Percentiles rank a stretch among this genome's conserved stretches.
These are phyloP conservation scores for Heterobasidion parviporum DNA, from an alignment of 1,284 basidiomycete genomes.

Conservation along the genomic window DNA sequence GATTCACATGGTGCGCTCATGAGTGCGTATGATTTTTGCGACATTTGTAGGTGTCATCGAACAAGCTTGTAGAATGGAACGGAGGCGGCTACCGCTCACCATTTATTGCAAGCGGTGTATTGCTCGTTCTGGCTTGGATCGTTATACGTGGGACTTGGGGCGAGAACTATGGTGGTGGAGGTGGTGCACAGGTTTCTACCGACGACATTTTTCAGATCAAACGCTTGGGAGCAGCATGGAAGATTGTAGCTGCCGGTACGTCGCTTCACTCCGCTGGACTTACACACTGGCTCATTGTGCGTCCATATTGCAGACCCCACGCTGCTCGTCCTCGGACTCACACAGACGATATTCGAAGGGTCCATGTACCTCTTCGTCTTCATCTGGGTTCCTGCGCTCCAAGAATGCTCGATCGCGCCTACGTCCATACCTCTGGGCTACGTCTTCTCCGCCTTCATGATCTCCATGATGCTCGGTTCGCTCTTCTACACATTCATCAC, in stretches of 20 bases:
- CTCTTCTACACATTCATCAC: conserved; percentile 54
- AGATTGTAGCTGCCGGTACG: conserved; percentile 47
- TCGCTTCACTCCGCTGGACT: background rate
- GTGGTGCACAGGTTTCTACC: conserved; percentile 18
- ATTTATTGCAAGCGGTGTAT: conserved; percentile 51
- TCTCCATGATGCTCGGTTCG: conserved; percentile 73
- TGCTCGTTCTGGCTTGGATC: conserved; percentile 47
- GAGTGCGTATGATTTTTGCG: background rate
- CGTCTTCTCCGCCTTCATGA: conserved; percentile 74
- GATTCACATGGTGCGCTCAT: no score
- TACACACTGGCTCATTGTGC: background rate
- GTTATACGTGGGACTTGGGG: conserved; percentile 52
- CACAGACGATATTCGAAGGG: conserved; percentile 72
- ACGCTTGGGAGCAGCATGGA: conserved; percentile 50
- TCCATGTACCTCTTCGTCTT: conserved; percentile 81
- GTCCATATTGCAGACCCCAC: conserved; percentile 37
- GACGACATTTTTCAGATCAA: conserved; percentile 41
- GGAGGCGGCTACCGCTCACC: conserved; percentile 40
- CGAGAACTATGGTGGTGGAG: conserved; percentile 58
- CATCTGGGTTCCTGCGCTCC: conserved; percentile 68
- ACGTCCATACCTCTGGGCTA: conserved; percentile 55
- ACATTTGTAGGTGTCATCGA: conserved; percentile 9
- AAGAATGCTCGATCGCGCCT: conserved; percentile 40
- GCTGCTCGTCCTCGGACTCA: conserved; percentile 60
- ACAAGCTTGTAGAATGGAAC: conserved; percentile 17